Evolutionary conservation across 768 basidiomycete genomes (phyloP).

Genomic region (Neoboletus subvelutipes): DNA sequence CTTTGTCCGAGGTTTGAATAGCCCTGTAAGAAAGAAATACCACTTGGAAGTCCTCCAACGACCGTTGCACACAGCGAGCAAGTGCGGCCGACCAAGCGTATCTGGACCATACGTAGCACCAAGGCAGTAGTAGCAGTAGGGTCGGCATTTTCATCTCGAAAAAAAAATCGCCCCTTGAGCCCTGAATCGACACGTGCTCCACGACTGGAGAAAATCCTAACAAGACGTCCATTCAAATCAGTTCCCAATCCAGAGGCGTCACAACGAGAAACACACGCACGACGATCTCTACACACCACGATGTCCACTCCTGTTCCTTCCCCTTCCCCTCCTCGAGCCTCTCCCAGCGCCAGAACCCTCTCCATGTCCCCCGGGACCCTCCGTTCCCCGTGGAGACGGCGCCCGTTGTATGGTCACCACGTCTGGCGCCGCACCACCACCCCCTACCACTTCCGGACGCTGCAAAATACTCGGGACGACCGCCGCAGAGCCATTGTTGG

Average conservation of each 20-base stretch:
- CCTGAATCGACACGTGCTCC: neutral
- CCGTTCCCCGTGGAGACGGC: slow-evolving; percentile 8
- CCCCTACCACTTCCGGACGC: slow-evolving; percentile 20
- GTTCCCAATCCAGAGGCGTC: neutral
- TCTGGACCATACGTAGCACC: neutral
- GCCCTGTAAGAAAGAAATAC: neutral
- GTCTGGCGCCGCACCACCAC: neutral
- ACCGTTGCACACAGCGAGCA: neutral
- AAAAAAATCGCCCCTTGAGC: neutral
- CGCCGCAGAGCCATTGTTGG: neutral
- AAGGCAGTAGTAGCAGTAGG: neutral
- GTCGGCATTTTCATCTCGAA: too few relatives aligned
- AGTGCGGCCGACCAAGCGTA: neutral
- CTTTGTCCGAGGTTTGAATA: neutral
- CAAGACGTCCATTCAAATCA: too few relatives aligned
- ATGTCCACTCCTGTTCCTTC: slow-evolving; percentile 31
- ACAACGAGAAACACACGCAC: neutral
- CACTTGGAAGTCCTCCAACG: neutral
- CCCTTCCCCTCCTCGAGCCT: slow-evolving; percentile 31
- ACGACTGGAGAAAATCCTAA: neutral
- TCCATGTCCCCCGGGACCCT: neutral
- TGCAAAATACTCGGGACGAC: slow-evolving; percentile 26
- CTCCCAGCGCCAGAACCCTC: slow-evolving; percentile 6
- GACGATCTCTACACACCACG: slow-evolving; percentile 25
- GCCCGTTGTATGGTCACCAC: slow-evolving; percentile 12